A percentile compares a stretch with the other conserved stretches of the same genome.
Conservation (phyloP, 495 filamentous ascomycete species). For the Penicillium bovifimosum region DNA sequence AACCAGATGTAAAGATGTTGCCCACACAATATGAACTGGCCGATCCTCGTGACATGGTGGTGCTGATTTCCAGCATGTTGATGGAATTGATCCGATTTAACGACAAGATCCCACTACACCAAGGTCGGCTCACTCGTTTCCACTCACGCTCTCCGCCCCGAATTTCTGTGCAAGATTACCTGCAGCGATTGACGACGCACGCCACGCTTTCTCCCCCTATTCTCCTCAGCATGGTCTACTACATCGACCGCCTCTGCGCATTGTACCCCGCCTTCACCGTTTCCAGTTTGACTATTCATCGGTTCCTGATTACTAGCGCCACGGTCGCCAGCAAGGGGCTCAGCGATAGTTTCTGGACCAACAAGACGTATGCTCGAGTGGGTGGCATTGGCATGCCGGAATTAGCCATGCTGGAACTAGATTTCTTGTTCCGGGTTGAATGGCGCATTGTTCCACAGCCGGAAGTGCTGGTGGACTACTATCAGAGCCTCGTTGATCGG, state of each 20-base stretch:
- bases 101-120: conserved; percentile 77
- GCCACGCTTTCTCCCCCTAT: conserved; percentile 90
- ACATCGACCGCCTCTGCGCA: conserved; percentile 92
- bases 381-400: conserved; percentile 86
- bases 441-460: conserved; percentile 97
- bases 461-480: conserved; percentile 89
- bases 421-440: conserved; percentile 84
- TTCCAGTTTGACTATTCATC: conserved; percentile 89
- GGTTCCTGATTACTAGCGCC: conserved; percentile 91
- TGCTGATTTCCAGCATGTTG: conserved; percentile 91
- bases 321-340: conserved; percentile 95
- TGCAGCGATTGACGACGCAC: conserved; percentile 87
- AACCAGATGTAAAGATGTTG: conserved; percentile 61
- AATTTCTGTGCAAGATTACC: conserved; percentile 88
- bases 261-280: conserved; percentile 92
- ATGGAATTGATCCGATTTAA: conserved; percentile 90
- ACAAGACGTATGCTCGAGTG: conserved; percentile 88
- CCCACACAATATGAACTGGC: conserved; percentile 73
- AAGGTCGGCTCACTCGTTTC: conserved; percentile 83
- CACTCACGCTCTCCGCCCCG: conserved; percentile 92
- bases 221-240: conserved; percentile 98
- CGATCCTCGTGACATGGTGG: conserved; percentile 75
- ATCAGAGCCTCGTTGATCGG: conserved; percentile 73
- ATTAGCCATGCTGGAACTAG: conserved; percentile 86
- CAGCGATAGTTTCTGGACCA: conserved; percentile 96